These are phyloP conservation scores for Straminergon stramineum DNA, from an alignment of 225 moss, liverwort and hornwort species.

Conservation along the genomic window DNA sequence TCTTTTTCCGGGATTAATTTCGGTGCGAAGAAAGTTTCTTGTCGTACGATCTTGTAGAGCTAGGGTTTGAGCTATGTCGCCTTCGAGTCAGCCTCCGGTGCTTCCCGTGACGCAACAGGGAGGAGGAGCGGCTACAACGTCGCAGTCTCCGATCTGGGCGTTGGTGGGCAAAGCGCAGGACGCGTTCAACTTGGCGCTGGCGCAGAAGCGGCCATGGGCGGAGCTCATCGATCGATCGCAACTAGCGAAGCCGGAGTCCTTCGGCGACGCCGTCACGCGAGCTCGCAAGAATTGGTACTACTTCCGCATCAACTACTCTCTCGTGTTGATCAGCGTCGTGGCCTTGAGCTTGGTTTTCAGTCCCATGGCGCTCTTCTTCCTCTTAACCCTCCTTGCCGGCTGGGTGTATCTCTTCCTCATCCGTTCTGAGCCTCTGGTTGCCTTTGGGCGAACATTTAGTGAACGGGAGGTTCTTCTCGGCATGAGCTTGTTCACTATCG, in stretches of 20 bases:
- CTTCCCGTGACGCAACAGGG: slow-evolving; percentile 34
- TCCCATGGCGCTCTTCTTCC: slow-evolving; percentile 24
- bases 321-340: slow-evolving; percentile 38
- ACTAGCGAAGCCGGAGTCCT: slow-evolving; percentile 73
- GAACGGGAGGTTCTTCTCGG: slow-evolving; percentile 64
- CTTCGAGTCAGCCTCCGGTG: slow-evolving; percentile 27
- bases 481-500: slow-evolving; percentile 49
- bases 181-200: slow-evolving; percentile 40
- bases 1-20: neutral
- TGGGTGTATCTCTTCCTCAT: slow-evolving; percentile 77
- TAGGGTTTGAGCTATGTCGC: slow-evolving; percentile 17
- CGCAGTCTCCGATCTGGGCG: slow-evolving; percentile 40
- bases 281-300: slow-evolving; percentile 66
- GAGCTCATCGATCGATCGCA: slow-evolving; percentile 70
- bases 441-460: slow-evolving; percentile 58
- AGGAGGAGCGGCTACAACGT: slow-evolving; percentile 16
- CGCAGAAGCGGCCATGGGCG: slow-evolving; percentile 74
- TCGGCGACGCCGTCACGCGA: slow-evolving; percentile 63
- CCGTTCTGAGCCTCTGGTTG: slow-evolving; percentile 65
- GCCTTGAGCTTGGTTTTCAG: slow-evolving; percentile 39
- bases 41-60: neutral
- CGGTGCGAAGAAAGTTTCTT: neutral
- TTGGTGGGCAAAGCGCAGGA: slow-evolving; percentile 45
- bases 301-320: slow-evolving; percentile 72
- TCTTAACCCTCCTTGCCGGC: slow-evolving; percentile 35